Conservation (phyloP, 2,329 filamentous ascomycete genomes). For the Trichophyton mentagrophytes region DNA sequence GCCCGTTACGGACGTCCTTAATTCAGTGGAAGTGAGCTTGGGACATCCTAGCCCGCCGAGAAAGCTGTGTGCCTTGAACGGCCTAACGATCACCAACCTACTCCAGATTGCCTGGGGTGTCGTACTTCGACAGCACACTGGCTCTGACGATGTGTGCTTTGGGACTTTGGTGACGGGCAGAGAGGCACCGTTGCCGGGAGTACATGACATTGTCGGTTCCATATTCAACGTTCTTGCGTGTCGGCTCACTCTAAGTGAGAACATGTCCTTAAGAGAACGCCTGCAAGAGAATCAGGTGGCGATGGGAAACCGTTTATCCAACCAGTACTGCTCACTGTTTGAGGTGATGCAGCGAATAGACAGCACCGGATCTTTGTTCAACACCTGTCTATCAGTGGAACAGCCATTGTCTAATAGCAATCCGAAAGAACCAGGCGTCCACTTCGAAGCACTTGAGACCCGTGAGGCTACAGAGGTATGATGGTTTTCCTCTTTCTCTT, state of each 20-base stretch:
- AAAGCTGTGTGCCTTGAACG: constrained; percentile 1
- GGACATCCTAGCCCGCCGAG: constrained; percentile 3
- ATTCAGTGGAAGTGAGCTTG: neutral
- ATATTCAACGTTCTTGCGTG: neutral
- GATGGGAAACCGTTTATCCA: constrained; percentile 1
- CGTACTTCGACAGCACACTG: constrained; percentile 23
- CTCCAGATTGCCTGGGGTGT: constrained; percentile 43
- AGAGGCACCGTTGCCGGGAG: constrained; percentile 24
- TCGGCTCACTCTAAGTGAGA: neutral
- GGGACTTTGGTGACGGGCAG: constrained; percentile 29
- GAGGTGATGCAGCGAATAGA: constrained; percentile 4
- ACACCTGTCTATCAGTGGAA: constrained; percentile 11
- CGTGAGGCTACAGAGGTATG: neutral
- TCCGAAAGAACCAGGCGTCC: neutral
- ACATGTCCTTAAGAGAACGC: constrained; percentile 14
- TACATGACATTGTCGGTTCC: constrained; percentile 21
- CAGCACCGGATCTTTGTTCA: constrained; percentile 5
- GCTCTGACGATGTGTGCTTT: constrained; percentile 27
- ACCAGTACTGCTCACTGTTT: constrained; percentile 9
- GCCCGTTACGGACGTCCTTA: neutral
- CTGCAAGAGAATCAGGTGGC: neutral
- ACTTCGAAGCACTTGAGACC: neutral
- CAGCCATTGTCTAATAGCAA: constrained; percentile 7
- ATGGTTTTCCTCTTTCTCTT: neutral
- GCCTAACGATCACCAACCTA: constrained; percentile 25